These are phyloP conservation scores for Strobilomyces echinocephalus DNA, from an alignment of 768 basidiomycete genomes.

Conservation along the genomic window DNA sequence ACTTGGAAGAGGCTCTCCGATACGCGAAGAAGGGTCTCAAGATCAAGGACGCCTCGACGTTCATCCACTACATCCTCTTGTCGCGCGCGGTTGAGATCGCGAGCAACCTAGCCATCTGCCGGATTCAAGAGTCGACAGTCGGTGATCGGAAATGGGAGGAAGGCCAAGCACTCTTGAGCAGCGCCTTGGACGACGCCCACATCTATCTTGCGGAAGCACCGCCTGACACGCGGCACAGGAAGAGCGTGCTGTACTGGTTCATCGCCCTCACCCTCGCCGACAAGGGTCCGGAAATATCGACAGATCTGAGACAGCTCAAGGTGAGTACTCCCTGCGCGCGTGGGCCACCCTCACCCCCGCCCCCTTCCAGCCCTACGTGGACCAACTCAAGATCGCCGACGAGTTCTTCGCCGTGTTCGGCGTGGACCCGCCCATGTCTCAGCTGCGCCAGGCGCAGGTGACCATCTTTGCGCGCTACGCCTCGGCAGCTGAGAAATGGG, in stretches of 20 bases:
- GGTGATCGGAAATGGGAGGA: slow-evolving; percentile 49
- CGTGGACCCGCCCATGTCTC: slow-evolving; percentile 44
- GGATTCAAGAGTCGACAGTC: slow-evolving; percentile 41
- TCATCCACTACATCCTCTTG: slow-evolving; percentile 52
- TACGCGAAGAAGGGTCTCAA: slow-evolving; percentile 65
- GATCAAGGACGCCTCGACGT: slow-evolving; percentile 49
- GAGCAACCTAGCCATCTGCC: slow-evolving; percentile 48
- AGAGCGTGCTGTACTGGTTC: slow-evolving; percentile 56
- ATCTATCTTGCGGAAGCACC: slow-evolving; percentile 51
- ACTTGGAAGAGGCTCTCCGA: slow-evolving; percentile 49
- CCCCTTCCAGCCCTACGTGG: slow-evolving; percentile 31
- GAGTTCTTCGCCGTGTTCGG: slow-evolving; percentile 48
- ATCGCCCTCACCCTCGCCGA: slow-evolving; percentile 50
- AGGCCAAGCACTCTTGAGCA: slow-evolving; percentile 56
- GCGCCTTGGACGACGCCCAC: slow-evolving; percentile 58
- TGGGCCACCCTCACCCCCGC: background rate
- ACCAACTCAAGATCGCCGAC: slow-evolving; percentile 47
- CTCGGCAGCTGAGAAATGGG: slow-evolving; percentile 45
- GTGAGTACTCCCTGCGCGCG: slow-evolving; percentile 28
- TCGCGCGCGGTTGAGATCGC: slow-evolving; percentile 62
- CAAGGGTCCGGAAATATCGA: slow-evolving; percentile 45
- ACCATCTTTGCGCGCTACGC: slow-evolving; percentile 46
- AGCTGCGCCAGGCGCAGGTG: slow-evolving; percentile 48
- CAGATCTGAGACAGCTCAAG: slow-evolving; percentile 47
- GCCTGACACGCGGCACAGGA: slow-evolving; percentile 59